These are phyloP conservation scores for Lunasporangiospora selenospora DNA, from an alignment of 192 early-diverging fungal genomes.

Conservation along the genomic window DNA sequence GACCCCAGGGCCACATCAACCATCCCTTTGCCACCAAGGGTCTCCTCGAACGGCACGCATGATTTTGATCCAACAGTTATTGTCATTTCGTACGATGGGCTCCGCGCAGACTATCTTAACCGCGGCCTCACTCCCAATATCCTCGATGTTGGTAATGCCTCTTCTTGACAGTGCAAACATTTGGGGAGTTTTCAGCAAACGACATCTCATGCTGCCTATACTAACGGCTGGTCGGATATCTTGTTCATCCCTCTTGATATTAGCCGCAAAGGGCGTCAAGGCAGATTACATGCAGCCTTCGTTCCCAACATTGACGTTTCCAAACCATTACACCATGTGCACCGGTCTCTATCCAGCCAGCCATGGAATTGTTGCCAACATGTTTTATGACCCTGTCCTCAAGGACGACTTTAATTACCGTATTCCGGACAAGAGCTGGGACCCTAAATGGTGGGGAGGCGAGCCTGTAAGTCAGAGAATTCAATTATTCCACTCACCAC, in stretches of 20 bases:
- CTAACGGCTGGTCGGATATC: neutral
- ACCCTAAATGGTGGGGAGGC: conserved; percentile 88
- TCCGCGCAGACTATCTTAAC: conserved; percentile 83
- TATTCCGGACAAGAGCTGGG: conserved; percentile 61
- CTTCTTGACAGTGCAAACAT: no score
- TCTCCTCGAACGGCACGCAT: conserved; percentile 69
- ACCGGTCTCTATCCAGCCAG: conserved; percentile 94
- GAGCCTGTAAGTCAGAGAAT: conserved; percentile 84
- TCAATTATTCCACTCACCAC: no score
- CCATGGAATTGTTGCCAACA: conserved; percentile 90
- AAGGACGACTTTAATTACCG: conserved; percentile 83
- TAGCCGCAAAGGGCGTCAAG: conserved; percentile 54
- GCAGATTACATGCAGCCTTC: conserved; percentile 72
- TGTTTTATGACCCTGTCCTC: conserved; percentile 77
- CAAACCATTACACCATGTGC: conserved; percentile 91
- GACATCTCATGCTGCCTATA: neutral
- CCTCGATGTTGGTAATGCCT: conserved; percentile 55
- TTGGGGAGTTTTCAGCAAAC: no score
- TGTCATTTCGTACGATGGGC: conserved; percentile 89
- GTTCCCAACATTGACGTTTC: conserved; percentile 86
- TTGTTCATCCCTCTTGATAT: neutral
- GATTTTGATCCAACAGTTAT: conserved; percentile 73
- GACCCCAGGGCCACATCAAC: conserved; percentile 5
- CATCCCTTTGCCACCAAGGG: conserved; percentile 6
- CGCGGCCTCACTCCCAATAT: conserved; percentile 76